Percentiles rank a stretch among this genome's conserved stretches.
Evolutionary conservation across 306 rosid genomes (phyloP).

Genomic region (Purshia tridentata): DNA sequence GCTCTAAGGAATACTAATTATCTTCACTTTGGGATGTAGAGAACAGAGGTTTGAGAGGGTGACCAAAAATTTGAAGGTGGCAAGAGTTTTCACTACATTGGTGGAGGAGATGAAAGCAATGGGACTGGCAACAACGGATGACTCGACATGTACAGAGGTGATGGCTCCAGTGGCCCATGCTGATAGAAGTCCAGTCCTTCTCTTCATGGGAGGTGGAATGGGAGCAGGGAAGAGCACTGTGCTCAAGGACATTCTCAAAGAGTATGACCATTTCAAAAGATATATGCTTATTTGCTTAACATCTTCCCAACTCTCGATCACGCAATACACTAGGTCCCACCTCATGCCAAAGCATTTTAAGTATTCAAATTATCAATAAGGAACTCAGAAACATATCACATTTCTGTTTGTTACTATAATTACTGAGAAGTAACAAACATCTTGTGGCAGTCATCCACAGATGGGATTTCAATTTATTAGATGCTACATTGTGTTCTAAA

Average conservation of each 20-base stretch:
- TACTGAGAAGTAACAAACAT: too few relatives aligned
- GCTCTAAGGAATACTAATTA: background rate
- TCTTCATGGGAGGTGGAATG: conserved; percentile 99
- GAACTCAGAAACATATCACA: too few relatives aligned
- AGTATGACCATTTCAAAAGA: conserved; percentile 42
- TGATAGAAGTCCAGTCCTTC: conserved; percentile 92
- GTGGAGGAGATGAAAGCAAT: conserved; percentile 98
- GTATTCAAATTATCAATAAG: too few relatives aligned
- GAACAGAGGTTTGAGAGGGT: conserved; percentile 92
- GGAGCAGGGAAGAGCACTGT: conserved; percentile 99
- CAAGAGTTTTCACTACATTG: conserved; percentile 81
- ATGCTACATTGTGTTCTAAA: too few relatives aligned
- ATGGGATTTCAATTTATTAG: too few relatives aligned
- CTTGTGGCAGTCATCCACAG: too few relatives aligned
- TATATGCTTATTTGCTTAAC: background rate
- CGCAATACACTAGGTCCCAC: too few relatives aligned
- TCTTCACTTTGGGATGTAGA: conserved; percentile 33
- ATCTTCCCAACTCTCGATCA: too few relatives aligned
- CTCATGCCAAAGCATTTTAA: too few relatives aligned
- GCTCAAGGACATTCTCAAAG: conserved; percentile 92
- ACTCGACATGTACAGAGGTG: conserved; percentile 88
- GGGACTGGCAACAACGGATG: conserved; percentile 74
- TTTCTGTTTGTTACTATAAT: too few relatives aligned
- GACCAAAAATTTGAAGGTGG: conserved; percentile 90
- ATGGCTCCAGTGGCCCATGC: conserved; percentile 96